Conservation (phyloP, 2,329 filamentous ascomycete species). For the Bipolaris gigantea region DNA sequence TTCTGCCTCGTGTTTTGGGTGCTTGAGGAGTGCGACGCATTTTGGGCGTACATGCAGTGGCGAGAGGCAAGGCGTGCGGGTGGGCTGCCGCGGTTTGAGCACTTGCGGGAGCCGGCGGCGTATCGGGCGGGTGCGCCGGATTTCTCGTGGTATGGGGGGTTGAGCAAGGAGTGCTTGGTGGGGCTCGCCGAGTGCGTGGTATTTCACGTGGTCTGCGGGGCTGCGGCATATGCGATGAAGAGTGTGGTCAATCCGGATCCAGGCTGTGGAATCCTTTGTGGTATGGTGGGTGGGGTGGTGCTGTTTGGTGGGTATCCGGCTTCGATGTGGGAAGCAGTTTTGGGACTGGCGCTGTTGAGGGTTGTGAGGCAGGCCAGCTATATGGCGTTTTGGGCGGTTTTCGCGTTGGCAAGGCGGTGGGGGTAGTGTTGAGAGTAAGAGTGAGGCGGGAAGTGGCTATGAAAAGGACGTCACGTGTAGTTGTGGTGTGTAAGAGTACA, state of each 20-base stretch:
- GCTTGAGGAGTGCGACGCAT: not conserved
- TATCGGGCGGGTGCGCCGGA: not conserved
- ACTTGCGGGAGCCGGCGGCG: not conserved
- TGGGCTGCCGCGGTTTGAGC: not conserved
- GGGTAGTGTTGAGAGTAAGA: not conserved
- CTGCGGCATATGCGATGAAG: not conserved
- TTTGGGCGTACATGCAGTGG: not conserved
- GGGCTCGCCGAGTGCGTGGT: no score
- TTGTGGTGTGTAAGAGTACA: not conserved
- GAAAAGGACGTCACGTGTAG: not conserved
- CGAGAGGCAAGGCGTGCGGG: not conserved
- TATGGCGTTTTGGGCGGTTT: not conserved
- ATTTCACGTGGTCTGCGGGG: not conserved
- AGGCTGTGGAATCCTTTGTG: not conserved
- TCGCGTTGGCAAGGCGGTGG: not conserved
- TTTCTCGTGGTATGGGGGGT: no score
- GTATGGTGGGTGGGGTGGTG: not conserved
- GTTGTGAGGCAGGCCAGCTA: not conserved
- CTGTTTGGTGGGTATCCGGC: not conserved
- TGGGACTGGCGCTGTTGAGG: not conserved
- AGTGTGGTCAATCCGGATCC: not conserved
- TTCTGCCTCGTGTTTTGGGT: not conserved
- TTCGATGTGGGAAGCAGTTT: not conserved
- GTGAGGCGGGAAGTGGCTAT: not conserved
- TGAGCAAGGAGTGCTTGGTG: no score